phyloP scores from a whole-genome alignment of 768 basidiomycete genomes.

The Macrolepiota albuminosa region DNA sequence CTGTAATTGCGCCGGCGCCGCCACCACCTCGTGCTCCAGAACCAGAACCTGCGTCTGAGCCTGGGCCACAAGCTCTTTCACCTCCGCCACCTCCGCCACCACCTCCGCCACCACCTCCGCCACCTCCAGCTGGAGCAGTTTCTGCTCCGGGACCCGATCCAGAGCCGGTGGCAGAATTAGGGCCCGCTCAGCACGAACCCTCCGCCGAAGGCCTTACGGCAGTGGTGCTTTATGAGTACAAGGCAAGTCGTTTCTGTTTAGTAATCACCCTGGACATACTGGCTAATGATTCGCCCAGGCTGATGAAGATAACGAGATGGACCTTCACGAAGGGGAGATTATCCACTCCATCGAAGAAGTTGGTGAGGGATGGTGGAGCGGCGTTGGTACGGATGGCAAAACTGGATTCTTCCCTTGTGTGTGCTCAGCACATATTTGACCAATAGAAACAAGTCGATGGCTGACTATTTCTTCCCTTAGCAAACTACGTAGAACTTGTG shows the following conservation, averaged over 20 bases:
- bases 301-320: slow-evolving; percentile 84
- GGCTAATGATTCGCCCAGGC: slow-evolving; percentile 37
- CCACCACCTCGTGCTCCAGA: slow-evolving; percentile 22
- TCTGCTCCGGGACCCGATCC: slow-evolving; percentile 7
- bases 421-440: slow-evolving; percentile 14
- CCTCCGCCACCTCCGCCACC: neutral
- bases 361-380: slow-evolving; percentile 93
- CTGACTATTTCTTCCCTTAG: slow-evolving; percentile 25
- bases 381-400: slow-evolving; percentile 65
- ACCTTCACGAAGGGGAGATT: slow-evolving; percentile 72
- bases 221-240: slow-evolving; percentile 77
- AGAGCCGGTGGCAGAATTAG: slow-evolving; percentile 7
- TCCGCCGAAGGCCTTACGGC: slow-evolving; percentile 51
- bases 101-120: neutral
- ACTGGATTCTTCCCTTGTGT: slow-evolving; percentile 82
- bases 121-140: neutral
- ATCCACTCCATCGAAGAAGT: slow-evolving; percentile 81
- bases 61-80: slow-evolving; percentile 16
- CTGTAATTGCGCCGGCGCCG: slow-evolving; percentile 23
- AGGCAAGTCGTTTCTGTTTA: slow-evolving; percentile 32
- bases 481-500: slow-evolving; percentile 84
- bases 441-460: neutral
- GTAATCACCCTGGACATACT: neutral
- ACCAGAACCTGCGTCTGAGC: slow-evolving; percentile 35
- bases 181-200: slow-evolving; percentile 24